Base-by-base conservation (phyloP, 148 eudicot species). In the Chenopodium quinoa region DNA sequence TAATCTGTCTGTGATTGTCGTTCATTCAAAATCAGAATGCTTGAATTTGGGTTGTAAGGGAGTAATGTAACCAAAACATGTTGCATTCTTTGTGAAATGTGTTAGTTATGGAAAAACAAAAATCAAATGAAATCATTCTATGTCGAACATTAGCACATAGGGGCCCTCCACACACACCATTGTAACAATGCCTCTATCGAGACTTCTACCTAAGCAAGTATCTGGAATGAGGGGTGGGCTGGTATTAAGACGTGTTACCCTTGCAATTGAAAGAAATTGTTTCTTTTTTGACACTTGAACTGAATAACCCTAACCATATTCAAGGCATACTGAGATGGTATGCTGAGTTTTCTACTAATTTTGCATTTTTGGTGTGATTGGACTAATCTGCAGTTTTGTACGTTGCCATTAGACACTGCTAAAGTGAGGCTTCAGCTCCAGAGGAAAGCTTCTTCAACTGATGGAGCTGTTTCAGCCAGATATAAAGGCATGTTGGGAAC, bases 371-470 rank as follows among this genome's bases (percentile, higher is more conserved):
- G 34, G 78, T 78, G 77, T 73, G 73, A 70, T 83, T 64, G 82
- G 83, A 46, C 71, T 79, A 72, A 79, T 75, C 78, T 85, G 89
- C 89, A 91, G 94, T 82, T 91, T 73, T 91, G 88, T 84, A 91
- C 94, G 71, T 82, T 91, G 74, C 94, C 94, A 74, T 73, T 91
- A 76, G 94, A 91, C 85, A 87, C 86, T 29, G 94, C 92, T 60
- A 91, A 91, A 85, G 94, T 91, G 69, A 87, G 92, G 85, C 90
- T 91, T 79, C 94, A 91, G 76, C 94, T 91, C 70, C 94, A 91
- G 66, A 88, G 86, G 82, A 89, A 88, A 82, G 82, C 88, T 63
- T 73, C 87, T 50, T 17, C 82, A 2, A 87, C 81, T 50, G 92
- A 90, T 76, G 94, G 84, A 73, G 81, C 77, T 62, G 86, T 75